Evolutionary conservation across 2,329 filamentous ascomycete genomes (phyloP).

Genomic region (Xylariaceae sp.): DNA sequence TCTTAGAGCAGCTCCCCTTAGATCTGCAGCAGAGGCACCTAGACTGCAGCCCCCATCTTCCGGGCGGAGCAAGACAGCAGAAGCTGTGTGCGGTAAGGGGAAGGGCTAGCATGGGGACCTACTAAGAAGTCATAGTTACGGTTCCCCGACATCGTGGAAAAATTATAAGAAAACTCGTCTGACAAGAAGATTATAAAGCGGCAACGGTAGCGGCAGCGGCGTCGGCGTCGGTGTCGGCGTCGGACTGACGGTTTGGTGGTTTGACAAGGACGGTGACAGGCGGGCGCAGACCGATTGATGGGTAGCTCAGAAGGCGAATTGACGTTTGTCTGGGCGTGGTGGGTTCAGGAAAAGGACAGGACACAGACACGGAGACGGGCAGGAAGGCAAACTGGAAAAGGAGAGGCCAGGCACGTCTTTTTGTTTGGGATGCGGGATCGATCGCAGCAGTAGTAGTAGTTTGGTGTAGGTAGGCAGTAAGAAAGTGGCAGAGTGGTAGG

Average conservation of each 20-base stretch:
- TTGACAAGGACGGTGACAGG: slow-evolving; percentile 10
- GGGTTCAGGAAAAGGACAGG: neutral
- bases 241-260: slow-evolving; percentile 3
- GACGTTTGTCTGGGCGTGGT: slow-evolving; percentile 1
- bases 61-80: neutral
- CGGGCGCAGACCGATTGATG: slow-evolving; percentile 6
- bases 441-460: slow-evolving; percentile 12
- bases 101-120: slow-evolving; percentile 36
- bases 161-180: slow-evolving; percentile 15
- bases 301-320: slow-evolving; percentile 4
- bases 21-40: neutral
- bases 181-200: neutral
- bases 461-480: neutral
- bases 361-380: neutral
- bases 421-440: slow-evolving; percentile 20
- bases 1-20: neutral
- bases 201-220: neutral
- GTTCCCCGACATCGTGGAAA: slow-evolving; percentile 78
- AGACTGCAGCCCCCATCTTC: neutral
- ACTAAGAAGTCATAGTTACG: slow-evolving; percentile 99
- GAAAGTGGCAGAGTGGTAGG: neutral
- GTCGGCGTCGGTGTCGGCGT: slow-evolving; percentile 1
- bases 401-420: slow-evolving; percentile 7
- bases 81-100: neutral
- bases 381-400: slow-evolving; percentile 1